These are phyloP conservation scores for Gentiana dahurica DNA, from an alignment of 257 asterid species.

Conservation along the genomic window DNA sequence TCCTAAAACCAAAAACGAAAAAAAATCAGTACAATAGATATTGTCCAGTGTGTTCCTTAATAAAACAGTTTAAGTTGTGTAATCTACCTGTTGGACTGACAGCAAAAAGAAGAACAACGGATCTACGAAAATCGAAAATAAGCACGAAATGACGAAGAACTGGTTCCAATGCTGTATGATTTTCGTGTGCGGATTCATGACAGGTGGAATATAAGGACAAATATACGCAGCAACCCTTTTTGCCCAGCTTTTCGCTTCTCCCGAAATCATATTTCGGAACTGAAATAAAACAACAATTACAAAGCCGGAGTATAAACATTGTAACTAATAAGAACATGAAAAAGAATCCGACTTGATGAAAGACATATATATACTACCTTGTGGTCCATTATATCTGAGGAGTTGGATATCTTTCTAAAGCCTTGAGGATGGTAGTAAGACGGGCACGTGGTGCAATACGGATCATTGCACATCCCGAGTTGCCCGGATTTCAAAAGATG, in stretches of 20 bases:
- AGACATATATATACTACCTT: slow-evolving; percentile 33
- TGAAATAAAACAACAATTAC: slow-evolving; percentile 15
- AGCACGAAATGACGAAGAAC: slow-evolving; percentile 57
- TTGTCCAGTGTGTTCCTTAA: too few relatives aligned
- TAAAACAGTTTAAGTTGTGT: too few relatives aligned
- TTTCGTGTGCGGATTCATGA: slow-evolving; percentile 80
- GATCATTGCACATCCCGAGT: slow-evolving; percentile 89
- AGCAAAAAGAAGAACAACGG: slow-evolving; percentile 75
- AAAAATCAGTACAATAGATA: not conserved
- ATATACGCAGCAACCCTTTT: slow-evolving; percentile 34
- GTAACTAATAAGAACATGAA: too few relatives aligned
- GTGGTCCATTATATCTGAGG: slow-evolving; percentile 48
- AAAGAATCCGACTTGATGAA: not conserved
- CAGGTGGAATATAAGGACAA: slow-evolving; percentile 47
- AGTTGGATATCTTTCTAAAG: slow-evolving; percentile 30
- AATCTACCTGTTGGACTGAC: slow-evolving; percentile 40
- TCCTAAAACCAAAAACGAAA: slow-evolving; percentile 28
- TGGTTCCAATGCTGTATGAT: slow-evolving; percentile 66
- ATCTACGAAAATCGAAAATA: slow-evolving; percentile 60
- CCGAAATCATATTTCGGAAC: slow-evolving; percentile 51
- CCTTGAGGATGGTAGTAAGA: slow-evolving; percentile 42
- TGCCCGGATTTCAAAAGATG: slow-evolving; percentile 83
- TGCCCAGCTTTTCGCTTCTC: slow-evolving; percentile 67
- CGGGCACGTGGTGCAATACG: slow-evolving; percentile 94
- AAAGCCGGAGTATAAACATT: too few relatives aligned